Conservation (phyloP, 2,329 filamentous ascomycete species). For the Clonostachys sp. region DNA sequence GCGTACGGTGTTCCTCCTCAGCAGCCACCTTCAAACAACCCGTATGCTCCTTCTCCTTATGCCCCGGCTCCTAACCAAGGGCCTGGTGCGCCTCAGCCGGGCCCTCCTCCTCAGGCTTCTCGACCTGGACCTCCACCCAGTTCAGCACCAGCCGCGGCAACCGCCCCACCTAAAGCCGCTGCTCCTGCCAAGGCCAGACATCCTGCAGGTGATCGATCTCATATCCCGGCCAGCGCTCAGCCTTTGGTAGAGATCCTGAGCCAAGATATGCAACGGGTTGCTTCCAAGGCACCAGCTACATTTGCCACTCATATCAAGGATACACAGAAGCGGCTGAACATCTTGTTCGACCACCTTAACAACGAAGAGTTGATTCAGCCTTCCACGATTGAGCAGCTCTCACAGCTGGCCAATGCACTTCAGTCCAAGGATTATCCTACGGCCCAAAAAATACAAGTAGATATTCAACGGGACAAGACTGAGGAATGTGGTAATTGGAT, state of each 20-base stretch:
- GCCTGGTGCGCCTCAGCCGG: conserved; percentile 31
- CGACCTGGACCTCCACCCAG: conserved; percentile 20
- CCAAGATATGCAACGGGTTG: conserved; percentile 84
- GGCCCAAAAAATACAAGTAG: conserved; percentile 65
- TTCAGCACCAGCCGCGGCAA: conserved; percentile 40
- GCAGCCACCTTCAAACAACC: conserved; percentile 39
- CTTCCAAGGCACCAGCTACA: conserved; percentile 75
- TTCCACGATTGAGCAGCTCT: conserved; percentile 67
- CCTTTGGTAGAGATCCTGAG: conserved; percentile 77
- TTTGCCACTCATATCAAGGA: conserved; percentile 90
- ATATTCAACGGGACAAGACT: conserved; percentile 71
- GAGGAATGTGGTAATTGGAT: conserved; percentile 85
- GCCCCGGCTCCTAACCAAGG: conserved; percentile 35
- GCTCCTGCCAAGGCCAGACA: conserved; percentile 58
- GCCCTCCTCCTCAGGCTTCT: conserved; percentile 25
- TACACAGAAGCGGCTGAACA: conserved; percentile 85
- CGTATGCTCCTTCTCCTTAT: conserved; percentile 58
- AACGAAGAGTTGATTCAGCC: conserved; percentile 86
- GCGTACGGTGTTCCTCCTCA: conserved; percentile 39
- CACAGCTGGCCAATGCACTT: conserved; percentile 60
- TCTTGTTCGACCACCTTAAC: conserved; percentile 96
- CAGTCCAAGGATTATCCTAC: conserved; percentile 64
- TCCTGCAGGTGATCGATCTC: conserved; percentile 81
- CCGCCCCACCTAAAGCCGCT: conserved; percentile 26
- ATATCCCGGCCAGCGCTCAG: conserved; percentile 75